Conservation (phyloP, 495 filamentous ascomycete species). For the Aspergillus ostianus region DNA sequence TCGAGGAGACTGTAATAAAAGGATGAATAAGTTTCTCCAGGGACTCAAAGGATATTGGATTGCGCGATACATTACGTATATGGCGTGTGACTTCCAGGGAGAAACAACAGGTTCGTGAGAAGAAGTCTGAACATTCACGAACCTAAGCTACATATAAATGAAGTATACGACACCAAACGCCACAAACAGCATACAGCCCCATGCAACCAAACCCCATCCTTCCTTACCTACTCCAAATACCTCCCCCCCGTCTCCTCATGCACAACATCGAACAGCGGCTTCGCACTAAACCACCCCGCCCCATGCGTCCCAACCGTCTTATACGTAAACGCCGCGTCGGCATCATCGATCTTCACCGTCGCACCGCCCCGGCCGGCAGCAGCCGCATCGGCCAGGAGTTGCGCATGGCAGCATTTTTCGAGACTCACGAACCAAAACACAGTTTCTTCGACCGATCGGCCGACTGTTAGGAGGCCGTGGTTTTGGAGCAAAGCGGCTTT, state of each 20-base stretch:
- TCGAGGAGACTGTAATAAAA: too few species aligned
- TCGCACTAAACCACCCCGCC: constrained; percentile 71
- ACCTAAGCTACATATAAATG: too few species aligned
- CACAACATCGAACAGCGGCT: constrained; percentile 73
- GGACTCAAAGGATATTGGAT: too few species aligned
- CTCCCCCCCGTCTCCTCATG: constrained; percentile 61
- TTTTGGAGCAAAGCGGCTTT: constrained; percentile 74
- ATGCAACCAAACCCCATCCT: too few species aligned
- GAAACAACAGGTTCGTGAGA: too few species aligned
- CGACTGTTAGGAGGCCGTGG: constrained; percentile 62
- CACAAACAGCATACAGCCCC: neutral
- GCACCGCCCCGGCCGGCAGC: constrained; percentile 60
- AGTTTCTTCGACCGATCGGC: constrained; percentile 54
- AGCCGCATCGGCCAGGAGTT: constrained; percentile 74
- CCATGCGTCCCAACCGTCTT: constrained; percentile 59
- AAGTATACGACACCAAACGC: too few species aligned
- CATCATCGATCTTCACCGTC: constrained; percentile 65
- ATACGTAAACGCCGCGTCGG: constrained; percentile 67
- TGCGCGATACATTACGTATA: too few species aligned
- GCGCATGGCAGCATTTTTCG: constrained; percentile 74
- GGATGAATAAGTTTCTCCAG: too few species aligned
- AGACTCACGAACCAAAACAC: constrained; percentile 76
- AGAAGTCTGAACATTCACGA: too few species aligned
- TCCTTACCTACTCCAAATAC: constrained; percentile 48
- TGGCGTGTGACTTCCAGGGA: too few species aligned